Evolutionary conservation across 192 early-diverging fungal genomes (phyloP).

Genomic region (Dimargaris cristalligena): DNA sequence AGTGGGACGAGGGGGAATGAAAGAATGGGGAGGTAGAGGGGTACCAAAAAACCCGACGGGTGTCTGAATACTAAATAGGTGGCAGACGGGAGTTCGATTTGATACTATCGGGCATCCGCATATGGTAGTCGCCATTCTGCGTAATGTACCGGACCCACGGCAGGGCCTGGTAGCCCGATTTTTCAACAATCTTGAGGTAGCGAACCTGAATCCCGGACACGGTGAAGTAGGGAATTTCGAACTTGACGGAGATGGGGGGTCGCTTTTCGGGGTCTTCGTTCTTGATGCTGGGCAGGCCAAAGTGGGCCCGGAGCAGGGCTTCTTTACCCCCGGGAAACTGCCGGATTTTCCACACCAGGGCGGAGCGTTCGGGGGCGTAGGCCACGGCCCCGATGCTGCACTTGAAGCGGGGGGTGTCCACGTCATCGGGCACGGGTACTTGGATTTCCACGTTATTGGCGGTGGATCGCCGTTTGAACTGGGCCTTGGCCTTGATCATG

Average conservation of each 20-base stretch:
- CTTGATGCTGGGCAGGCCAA: constrained; percentile 70
- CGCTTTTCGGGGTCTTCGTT: constrained; percentile 66
- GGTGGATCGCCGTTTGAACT: constrained; percentile 92
- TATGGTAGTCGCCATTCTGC: constrained; percentile 85
- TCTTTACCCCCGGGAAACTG: constrained; percentile 97
- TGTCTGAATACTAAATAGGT: constrained; percentile 29
- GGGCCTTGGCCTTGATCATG: constrained; percentile 90
- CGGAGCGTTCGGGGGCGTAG: constrained; percentile 87
- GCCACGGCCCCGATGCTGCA: constrained; percentile 70
- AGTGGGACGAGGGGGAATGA: too few relatives aligned
- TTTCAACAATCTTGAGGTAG: constrained; percentile 82
- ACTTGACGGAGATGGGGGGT: constrained; percentile 71
- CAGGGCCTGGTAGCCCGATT: constrained; percentile 71
- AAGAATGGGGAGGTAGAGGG: too few relatives aligned
- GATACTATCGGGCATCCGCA: constrained; percentile 77
- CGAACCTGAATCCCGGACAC: constrained; percentile 80
- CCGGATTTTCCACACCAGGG: constrained; percentile 96
- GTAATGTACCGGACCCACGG: constrained; percentile 86
- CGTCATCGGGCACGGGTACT: constrained; percentile 96
- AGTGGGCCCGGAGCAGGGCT: constrained; percentile 76
- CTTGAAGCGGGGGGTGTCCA: constrained; percentile 92
- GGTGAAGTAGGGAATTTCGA: constrained; percentile 84
- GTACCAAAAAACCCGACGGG: too few relatives aligned
- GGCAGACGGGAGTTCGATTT: constrained; percentile 42
- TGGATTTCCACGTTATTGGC: constrained; percentile 97